Conservation (phyloP, 163 green algal species). For the Coccomyxa subellipsoidea region DNA sequence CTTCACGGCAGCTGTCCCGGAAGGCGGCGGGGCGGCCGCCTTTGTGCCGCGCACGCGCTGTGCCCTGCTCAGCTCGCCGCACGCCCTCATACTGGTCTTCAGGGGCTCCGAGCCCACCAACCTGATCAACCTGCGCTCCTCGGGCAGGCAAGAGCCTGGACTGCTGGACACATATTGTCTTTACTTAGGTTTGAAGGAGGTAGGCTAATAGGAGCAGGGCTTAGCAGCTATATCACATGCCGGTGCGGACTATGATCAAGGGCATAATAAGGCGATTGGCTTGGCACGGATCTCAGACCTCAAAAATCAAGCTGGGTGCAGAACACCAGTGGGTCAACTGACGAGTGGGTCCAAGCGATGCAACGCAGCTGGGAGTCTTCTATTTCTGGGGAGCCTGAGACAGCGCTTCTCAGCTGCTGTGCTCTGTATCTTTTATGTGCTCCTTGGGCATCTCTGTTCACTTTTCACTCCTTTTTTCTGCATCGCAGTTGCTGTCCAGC, state of each 20-base stretch:
- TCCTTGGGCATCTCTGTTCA: no score
- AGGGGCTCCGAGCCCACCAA: slow-evolving; percentile 31
- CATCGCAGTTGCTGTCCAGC: no score
- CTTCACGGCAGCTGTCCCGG: neutral
- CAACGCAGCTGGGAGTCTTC: no score
- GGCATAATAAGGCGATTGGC: neutral
- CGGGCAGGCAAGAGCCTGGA: slow-evolving; percentile 4
- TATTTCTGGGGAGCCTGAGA: no score
- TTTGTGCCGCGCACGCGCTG: slow-evolving; percentile 21
- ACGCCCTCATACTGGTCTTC: slow-evolving; percentile 15
- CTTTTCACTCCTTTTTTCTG: no score
- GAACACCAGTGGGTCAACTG: no score
- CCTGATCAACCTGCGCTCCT: slow-evolving; percentile 36
- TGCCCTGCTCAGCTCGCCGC: slow-evolving; percentile 7
- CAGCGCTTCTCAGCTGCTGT: no score
- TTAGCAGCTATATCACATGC: neutral
- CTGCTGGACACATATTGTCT: neutral
- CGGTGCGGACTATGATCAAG: neutral
- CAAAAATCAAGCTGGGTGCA: no score
- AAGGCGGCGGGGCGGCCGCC: neutral
- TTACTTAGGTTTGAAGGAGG: neutral
- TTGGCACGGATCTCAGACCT: no score
- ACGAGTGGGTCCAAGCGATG: no score
- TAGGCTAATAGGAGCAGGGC: neutral
- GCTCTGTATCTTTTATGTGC: no score